phyloP scores from a whole-genome alignment of 106 monocot species.

The Vanilla planifolia region DNA sequence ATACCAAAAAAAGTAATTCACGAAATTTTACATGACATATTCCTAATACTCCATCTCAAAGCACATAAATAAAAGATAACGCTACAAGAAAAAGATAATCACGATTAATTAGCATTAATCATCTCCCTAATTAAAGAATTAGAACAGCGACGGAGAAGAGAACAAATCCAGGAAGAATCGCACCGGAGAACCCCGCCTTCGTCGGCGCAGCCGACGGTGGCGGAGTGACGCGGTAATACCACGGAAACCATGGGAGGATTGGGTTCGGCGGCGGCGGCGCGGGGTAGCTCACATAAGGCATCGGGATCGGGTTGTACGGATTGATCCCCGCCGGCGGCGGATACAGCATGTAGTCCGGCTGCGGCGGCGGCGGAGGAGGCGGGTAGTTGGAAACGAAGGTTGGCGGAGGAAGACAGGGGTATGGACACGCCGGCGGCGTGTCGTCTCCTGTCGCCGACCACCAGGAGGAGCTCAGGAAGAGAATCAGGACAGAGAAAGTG shows the following conservation, averaged over 20 bases:
- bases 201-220: neutral
- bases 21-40: too few species aligned
- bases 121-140: too few species aligned
- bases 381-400: neutral
- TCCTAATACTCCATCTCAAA: too few species aligned
- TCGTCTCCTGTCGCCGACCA: neutral
- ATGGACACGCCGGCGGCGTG: neutral
- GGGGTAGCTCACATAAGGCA: neutral
- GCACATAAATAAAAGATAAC: too few species aligned
- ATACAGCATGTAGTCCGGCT: constrained; percentile 4
- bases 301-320: neutral
- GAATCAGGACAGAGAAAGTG: neutral
- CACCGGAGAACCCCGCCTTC: neutral
- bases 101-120: too few species aligned
- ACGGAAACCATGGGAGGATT: neutral
- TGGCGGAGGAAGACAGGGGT: constrained; percentile 1
- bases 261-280: constrained; percentile 1
- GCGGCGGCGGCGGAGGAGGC: neutral
- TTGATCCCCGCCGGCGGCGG: neutral
- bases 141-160: too few species aligned
- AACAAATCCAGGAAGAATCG: neutral
- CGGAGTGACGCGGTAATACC: constrained; percentile 1
- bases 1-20: too few species aligned
- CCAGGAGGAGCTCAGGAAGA: neutral
- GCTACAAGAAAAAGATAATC: too few species aligned